Conservation (phyloP, 1,284 basidiomycete species). For the Amylostereum chailletii region DNA sequence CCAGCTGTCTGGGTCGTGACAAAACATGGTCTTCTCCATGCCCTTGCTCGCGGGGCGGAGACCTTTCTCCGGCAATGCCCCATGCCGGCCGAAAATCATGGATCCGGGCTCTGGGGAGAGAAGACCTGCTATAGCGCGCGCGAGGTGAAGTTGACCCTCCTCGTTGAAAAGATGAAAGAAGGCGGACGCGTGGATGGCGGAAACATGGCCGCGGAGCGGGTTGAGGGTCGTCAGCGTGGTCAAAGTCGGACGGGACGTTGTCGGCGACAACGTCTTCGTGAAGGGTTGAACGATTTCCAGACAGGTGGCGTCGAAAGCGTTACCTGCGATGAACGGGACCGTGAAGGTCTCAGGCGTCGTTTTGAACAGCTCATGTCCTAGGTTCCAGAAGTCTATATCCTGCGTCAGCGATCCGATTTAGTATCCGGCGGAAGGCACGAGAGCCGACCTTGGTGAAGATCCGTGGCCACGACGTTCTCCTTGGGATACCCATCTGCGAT, state of each 20-base stretch:
- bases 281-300: slow-evolving; percentile 19
- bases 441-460: neutral
- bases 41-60: neutral
- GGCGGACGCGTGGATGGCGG: slow-evolving; percentile 30
- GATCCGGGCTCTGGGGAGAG: slow-evolving; percentile 22
- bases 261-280: slow-evolving; percentile 10
- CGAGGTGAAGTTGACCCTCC: slow-evolving; percentile 26
- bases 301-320: slow-evolving; percentile 25
- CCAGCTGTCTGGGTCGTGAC: slow-evolving; percentile 22
- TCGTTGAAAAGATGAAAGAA: slow-evolving; percentile 39
- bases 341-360: slow-evolving; percentile 25
- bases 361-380: slow-evolving; percentile 17
- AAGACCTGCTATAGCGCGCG: slow-evolving; percentile 25
- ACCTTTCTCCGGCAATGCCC: neutral
- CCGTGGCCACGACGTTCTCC: slow-evolving; percentile 1
- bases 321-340: slow-evolving; percentile 30
- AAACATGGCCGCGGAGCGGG: slow-evolving; percentile 28
- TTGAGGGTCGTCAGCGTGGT: slow-evolving; percentile 23
- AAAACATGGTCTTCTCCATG: slow-evolving; percentile 5
- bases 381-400: slow-evolving; percentile 13
- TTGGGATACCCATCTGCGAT: neutral
- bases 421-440: neutral
- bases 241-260: slow-evolving; percentile 19
- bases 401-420: neutral
- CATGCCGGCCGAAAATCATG: slow-evolving; percentile 22